Evolutionary conservation across 1,284 basidiomycete species (phyloP), one percentile per base, ranked within the genome.

Genomic region (Moesziomyces antarcticus): DNA sequence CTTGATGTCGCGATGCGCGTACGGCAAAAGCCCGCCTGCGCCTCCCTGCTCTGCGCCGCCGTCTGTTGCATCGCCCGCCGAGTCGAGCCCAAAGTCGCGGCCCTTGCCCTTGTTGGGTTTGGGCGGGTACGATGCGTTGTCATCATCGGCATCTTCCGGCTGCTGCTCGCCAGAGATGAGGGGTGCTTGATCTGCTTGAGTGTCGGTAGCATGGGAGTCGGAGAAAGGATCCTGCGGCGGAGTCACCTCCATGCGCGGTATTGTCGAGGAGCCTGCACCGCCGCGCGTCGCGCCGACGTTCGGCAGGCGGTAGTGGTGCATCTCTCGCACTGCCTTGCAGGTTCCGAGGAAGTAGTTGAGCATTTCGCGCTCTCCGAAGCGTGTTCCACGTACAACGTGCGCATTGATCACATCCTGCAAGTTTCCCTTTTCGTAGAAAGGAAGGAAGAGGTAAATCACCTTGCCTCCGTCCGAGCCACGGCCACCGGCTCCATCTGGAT

Each of bases 1-100:
- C 86, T 99, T 99, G 80, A 99, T 87, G 85, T 99, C 96, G 63
- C 97, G 88, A 86, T 99, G 97, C 0, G 96, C 95, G 84, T 97
- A 99, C 0, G 97, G 94, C 7, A 94, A 41, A 16, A 65, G 53
- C 24, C 81, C 73, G 1, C 78, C 78, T 3, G 58, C 69, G 14
- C 49, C 60, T 4, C 63, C 71, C 16, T 49, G 48, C 22, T 76
- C 70, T 10, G 91, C 77, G 57, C 89, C 89, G 3, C 85, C 86
- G 66, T 88, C 85, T 47, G 66, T 33, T 33, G 47, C 43, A 16
- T 44, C 49, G 25, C 50, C 48, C 25, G 46, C 18, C 16, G 24
- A n/a, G 33, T 46, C 53, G 2, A 22, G 24, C 18, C 56, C 56
- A 27, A 64, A 30, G 41, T 69, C 64, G 11, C 62, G 60, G 7